Percentiles rank a stretch among this genome's conserved stretches.
These are phyloP conservation scores for Leucocoprinus leucothites DNA, from an alignment of 768 basidiomycete genomes.

Conservation along the genomic window DNA sequence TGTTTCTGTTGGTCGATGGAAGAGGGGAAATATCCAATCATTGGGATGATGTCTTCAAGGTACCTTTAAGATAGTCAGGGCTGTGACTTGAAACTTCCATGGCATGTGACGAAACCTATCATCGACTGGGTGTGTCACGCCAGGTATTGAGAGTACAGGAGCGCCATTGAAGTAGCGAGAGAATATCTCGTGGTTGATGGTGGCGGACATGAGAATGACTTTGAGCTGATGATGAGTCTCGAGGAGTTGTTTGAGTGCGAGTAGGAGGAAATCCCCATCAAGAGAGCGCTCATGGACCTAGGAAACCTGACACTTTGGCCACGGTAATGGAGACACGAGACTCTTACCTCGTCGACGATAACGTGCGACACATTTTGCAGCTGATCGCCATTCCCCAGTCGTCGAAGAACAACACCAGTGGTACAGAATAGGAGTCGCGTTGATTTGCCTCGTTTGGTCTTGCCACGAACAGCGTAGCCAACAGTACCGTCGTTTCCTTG, in stretches of 20 bases:
- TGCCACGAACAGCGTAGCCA: slow-evolving; percentile 89
- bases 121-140: slow-evolving; percentile 72
- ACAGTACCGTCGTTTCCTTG: slow-evolving; percentile 72
- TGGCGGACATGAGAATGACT: slow-evolving; percentile 90
- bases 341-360: slow-evolving; percentile 83
- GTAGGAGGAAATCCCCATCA: slow-evolving; percentile 85
- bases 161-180: slow-evolving; percentile 78
- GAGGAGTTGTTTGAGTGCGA: slow-evolving; percentile 79
- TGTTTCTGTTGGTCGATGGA: slow-evolving; percentile 37
- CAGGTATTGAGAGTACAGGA: slow-evolving; percentile 82
- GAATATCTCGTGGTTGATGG: slow-evolving; percentile 89
- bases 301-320: not conserved
- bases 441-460: slow-evolving; percentile 59
- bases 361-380: slow-evolving; percentile 76
- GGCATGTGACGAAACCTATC: slow-evolving; percentile 53
- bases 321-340: not conserved
- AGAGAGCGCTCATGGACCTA: slow-evolving; percentile 92
- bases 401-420: slow-evolving; percentile 86
- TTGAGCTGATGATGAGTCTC: slow-evolving; percentile 63
- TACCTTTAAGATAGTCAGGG: slow-evolving; percentile 45
- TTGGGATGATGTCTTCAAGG: slow-evolving; percentile 73
- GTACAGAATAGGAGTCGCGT: slow-evolving; percentile 90
- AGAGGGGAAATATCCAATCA: slow-evolving; percentile 52
- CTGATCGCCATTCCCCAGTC: slow-evolving; percentile 71
- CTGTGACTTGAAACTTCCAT: not conserved